Base-by-base conservation (phyloP, 2,329 filamentous ascomycete species). In the Fusarium cyanostomum region DNA sequence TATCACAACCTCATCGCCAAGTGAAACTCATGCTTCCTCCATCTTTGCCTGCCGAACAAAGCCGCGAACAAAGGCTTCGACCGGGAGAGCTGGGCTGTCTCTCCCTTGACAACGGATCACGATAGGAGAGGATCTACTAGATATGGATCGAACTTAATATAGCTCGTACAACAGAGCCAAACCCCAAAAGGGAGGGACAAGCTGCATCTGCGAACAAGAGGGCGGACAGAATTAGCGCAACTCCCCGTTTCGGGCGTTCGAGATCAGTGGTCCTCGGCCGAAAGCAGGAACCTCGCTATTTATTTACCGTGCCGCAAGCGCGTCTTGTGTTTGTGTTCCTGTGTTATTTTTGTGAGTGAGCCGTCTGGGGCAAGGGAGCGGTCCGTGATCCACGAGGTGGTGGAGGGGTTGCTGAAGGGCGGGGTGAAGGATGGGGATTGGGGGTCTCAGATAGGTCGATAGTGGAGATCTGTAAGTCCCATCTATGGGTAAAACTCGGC, bases 261-360 rank as follows among this genome's bases (percentile, higher is more conserved):
- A 21, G 21, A 21, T 21, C 12, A 43, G 24, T n/a, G 18, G 18
- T 7, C 38, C 24, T 62, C 37, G 50, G 45, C 33, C 49, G 45
- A 64, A 44, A 45, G 26, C 46, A 65, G 61, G 61, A 46, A 42
- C 31, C 16, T 42, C 11, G 18, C 35, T 15, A 37, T 57, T 48
- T 62, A 27, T 44, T 51, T 38, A 45, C 21, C 43, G 15, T 41
- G 44, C 31, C 3, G 8, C 12, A 37, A 42, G 37, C 46, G 62
- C 57, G 35, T 51, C 33, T 45, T 31, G 35, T 62, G 62, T 30
- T 13, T 26, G 6, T 16, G 38, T 16, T 18, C 21, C 45, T 35
- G 31, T 35, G 37, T 6, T 9, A 21, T 13, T 30, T 45, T 11
- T 46, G 37, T 43, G 27, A 18, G 18, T 39, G 49, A 34, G 48